A percentile compares a stretch with the other conserved stretches of the same genome.
phyloP scores from a whole-genome alignment of 2,329 filamentous ascomycete genomes.

The Talaromyces sp. region DNA sequence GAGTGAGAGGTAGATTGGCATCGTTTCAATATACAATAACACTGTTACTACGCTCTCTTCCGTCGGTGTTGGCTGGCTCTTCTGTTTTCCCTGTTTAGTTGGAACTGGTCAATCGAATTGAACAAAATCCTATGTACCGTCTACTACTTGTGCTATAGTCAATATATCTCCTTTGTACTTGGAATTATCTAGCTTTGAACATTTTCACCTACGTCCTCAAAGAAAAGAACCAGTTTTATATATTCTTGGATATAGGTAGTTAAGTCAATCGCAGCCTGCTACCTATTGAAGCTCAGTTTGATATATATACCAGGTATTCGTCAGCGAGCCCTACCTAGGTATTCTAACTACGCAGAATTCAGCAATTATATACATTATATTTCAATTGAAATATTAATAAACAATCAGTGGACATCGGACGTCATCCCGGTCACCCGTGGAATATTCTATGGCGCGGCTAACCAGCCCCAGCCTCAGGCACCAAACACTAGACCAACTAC shows the following conservation, averaged over 20 bases:
- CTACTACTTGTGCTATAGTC: constrained; percentile 40
- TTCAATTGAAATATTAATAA: background rate
- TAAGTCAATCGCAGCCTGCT: background rate
- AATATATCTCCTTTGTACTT: constrained; percentile 41
- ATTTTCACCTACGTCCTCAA: background rate
- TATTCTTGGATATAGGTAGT: too few species aligned
- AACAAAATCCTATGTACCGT: constrained; percentile 36
- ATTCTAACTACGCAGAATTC: too few species aligned
- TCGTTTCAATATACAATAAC: background rate
- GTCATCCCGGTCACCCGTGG: background rate
- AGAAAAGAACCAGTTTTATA: background rate
- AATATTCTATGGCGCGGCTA: background rate
- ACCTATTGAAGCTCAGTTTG: too few species aligned
- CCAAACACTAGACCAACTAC: background rate
- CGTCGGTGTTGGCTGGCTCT: constrained; percentile 21
- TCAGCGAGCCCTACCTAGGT: too few species aligned
- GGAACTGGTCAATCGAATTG: constrained; percentile 16
- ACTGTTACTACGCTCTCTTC: too few species aligned
- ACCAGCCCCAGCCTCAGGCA: background rate
- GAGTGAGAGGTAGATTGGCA: background rate
- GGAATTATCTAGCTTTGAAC: background rate
- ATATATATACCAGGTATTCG: too few species aligned
- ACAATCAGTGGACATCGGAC: background rate
- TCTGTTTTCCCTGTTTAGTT: constrained; percentile 12
- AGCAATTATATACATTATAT: too few species aligned